Conservation (phyloP, 176 grass and related monocot genomes). For the Eragrostis curvula region DNA sequence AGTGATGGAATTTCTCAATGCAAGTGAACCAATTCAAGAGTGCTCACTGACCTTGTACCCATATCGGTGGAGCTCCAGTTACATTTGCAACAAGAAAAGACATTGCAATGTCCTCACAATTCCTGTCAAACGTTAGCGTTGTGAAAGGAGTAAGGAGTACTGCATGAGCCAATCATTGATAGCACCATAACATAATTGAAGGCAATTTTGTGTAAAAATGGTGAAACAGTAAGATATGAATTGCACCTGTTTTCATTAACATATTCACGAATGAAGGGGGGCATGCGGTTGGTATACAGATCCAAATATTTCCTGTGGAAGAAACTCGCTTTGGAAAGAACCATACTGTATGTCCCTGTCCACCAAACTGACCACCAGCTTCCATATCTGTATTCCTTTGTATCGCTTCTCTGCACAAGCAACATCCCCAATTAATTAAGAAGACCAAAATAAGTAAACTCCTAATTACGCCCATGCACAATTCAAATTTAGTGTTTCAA, state of each 20-base stretch:
- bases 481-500: background rate
- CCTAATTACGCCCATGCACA: background rate
- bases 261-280: slow-evolving; percentile 65
- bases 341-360: slow-evolving; percentile 90
- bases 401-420: slow-evolving; percentile 41
- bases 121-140: slow-evolving; percentile 50
- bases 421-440: background rate
- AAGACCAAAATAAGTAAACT: background rate
- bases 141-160: background rate
- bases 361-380: slow-evolving; percentile 99
- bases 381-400: slow-evolving; percentile 60
- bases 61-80: slow-evolving; percentile 87
- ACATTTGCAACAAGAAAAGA: slow-evolving; percentile 93
- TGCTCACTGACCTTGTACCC: slow-evolving; percentile 86
- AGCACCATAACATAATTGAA: slow-evolving; percentile 1
- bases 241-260: slow-evolving; percentile 67
- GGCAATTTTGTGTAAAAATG: slow-evolving; percentile 11
- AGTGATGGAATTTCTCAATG: background rate
- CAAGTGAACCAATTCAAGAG: background rate
- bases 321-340: slow-evolving; percentile 94
- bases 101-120: slow-evolving; percentile 99
- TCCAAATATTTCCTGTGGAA: slow-evolving; percentile 75
- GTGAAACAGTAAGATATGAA: background rate
- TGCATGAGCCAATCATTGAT: background rate
- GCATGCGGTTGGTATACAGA: slow-evolving; percentile 82